phyloP scores from a whole-genome alignment of 495 filamentous ascomycete genomes.

The Xylaria telfairii region DNA sequence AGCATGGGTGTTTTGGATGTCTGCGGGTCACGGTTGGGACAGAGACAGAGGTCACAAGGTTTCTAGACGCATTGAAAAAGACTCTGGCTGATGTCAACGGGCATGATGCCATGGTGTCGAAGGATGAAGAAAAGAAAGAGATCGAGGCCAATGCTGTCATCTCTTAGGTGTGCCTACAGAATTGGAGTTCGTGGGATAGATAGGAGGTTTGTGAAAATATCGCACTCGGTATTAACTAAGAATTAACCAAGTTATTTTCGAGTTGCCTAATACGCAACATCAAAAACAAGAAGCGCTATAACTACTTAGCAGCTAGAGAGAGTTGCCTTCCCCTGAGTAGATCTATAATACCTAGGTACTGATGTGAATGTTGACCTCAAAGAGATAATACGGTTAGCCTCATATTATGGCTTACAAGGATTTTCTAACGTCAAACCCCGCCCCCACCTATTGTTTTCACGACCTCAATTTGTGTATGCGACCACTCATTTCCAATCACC shows the following conservation, averaged over 20 bases:
- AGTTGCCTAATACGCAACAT: neutral
- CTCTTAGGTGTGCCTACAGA: conserved; percentile 26
- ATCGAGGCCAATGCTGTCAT: conserved; percentile 42
- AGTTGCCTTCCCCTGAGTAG: neutral
- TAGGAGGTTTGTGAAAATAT: neutral
- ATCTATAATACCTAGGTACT: too few relatives aligned
- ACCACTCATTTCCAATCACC: neutral
- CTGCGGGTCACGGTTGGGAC: conserved; percentile 93
- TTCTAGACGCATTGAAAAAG: conserved; percentile 69
- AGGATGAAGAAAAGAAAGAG: conserved; percentile 44
- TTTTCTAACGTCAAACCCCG: conserved; percentile 18
- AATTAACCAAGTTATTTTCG: neutral
- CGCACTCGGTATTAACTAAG: neutral
- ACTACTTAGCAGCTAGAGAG: neutral
- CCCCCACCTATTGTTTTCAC: conserved; percentile 10
- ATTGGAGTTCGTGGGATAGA: conserved; percentile 17
- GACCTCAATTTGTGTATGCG: conserved; percentile 13
- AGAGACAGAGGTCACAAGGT: conserved; percentile 77
- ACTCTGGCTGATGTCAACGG: conserved; percentile 64
- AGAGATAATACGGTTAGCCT: neutral
- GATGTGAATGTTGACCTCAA: neutral
- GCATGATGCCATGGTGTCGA: conserved; percentile 25
- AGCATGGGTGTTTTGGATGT: conserved; percentile 86
- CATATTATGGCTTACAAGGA: conserved; percentile 17
- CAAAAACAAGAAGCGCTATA: neutral